phyloP scores from a whole-genome alignment of 1,139 yeast genomes.

The Yarrowia galli region DNA sequence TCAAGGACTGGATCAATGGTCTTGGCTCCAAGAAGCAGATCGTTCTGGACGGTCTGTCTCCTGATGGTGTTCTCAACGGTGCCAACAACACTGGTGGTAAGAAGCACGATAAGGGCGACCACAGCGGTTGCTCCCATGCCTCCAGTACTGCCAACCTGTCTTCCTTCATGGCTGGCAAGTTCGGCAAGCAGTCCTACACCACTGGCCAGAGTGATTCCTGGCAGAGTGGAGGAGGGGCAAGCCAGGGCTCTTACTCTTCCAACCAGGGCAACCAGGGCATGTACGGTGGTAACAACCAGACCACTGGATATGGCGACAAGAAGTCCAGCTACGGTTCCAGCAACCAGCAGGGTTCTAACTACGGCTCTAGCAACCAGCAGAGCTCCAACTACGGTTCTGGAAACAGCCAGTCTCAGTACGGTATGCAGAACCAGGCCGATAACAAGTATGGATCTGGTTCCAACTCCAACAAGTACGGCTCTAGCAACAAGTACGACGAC shows the following conservation, averaged over 20 bases:
- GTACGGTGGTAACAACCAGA: constrained; percentile 7
- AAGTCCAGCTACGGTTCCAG: background rate
- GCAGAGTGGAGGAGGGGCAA: constrained; percentile 24
- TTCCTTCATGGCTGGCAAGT: constrained; percentile 29
- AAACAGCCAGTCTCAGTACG: constrained; percentile 2
- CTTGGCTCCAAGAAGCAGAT: constrained; percentile 40
- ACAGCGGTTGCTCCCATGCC: constrained; percentile 34
- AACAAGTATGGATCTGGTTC: background rate
- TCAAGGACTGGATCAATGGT: constrained; percentile 43
- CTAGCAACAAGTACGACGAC: constrained; percentile 4
- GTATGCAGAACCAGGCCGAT: background rate
- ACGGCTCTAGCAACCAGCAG: background rate
- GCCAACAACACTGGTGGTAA: constrained; percentile 40
- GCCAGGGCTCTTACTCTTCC: background rate
- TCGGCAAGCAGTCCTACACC: constrained; percentile 25
- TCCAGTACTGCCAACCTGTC: constrained; percentile 19
- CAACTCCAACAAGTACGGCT: constrained; percentile 2
- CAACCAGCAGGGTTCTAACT: background rate
- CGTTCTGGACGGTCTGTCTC: constrained; percentile 42
- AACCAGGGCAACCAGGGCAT: constrained; percentile 15
- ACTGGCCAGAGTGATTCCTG: constrained; percentile 37
- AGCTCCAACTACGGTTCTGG: constrained; percentile 4
- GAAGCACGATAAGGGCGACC: constrained; percentile 32
- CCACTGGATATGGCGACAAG: background rate
- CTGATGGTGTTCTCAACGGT: constrained; percentile 45